Percentiles rank a stretch among this genome's conserved stretches.
Conservation (phyloP, 305 asterid genomes). For the Fraxinus albicans region DNA sequence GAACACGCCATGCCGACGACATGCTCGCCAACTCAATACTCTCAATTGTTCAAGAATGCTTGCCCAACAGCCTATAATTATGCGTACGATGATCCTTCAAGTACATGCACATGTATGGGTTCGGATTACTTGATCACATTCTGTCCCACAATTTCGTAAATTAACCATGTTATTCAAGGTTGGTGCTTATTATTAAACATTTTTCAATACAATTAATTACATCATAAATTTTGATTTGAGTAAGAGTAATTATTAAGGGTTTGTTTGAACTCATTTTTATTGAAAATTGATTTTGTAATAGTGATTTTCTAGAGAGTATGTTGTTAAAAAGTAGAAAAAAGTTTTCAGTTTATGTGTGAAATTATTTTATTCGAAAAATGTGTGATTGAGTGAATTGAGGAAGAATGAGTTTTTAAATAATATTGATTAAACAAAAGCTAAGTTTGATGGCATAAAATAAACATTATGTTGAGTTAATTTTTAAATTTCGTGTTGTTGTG, state of each 20-base stretch:
- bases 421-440: too few species aligned
- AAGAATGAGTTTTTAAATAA: too few species aligned
- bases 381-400: too few species aligned
- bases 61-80: slow-evolving; percentile 60
- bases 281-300: too few species aligned
- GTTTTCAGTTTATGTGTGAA: too few species aligned
- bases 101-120: slow-evolving; percentile 52
- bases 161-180: background rate
- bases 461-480: too few species aligned
- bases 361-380: too few species aligned
- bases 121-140: slow-evolving; percentile 56
- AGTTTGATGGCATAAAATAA: too few species aligned
- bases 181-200: background rate
- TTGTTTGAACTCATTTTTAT: background rate
- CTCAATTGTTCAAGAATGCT: slow-evolving; percentile 41
- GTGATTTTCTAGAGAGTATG: too few species aligned
- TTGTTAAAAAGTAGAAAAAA: too few species aligned
- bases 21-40: slow-evolving; percentile 41
- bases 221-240: background rate
- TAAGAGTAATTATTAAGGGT: background rate
- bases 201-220: background rate
- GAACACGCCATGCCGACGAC: slow-evolving; percentile 42
- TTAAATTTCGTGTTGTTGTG: too few species aligned
- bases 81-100: slow-evolving; percentile 60
- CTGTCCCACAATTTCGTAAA: slow-evolving; percentile 37